These are phyloP conservation scores for Euphorbia pulcherrima DNA, from an alignment of 345 rosid genomes.

Conservation along the genomic window DNA sequence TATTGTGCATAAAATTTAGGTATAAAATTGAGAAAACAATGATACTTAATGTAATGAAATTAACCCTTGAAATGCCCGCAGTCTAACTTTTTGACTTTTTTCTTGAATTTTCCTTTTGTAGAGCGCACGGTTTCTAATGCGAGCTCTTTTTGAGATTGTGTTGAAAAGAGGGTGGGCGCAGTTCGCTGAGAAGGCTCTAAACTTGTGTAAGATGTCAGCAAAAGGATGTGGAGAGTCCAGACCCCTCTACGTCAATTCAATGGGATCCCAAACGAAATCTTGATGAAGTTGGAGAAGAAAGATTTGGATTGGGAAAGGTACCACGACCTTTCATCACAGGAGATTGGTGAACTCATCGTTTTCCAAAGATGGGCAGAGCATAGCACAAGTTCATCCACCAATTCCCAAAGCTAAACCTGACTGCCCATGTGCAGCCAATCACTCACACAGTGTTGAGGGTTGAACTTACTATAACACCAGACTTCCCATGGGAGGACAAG, in stretches of 20 bases:
- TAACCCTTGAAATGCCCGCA: too few species aligned
- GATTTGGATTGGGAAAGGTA: conserved; percentile 97
- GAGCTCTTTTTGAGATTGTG: conserved; percentile 91
- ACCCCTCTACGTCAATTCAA: conserved; percentile 86
- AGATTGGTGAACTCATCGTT: conserved; percentile 91
- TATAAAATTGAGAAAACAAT: too few species aligned
- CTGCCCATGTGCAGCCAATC: conserved; percentile 88
- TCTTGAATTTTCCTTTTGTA: conserved; percentile 24
- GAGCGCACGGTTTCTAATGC: conserved; percentile 91
- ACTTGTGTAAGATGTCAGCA: conserved; percentile 82
- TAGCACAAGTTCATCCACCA: conserved; percentile 86
- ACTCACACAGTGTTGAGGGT: conserved; percentile 78
- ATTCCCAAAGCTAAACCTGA: conserved; percentile 76
- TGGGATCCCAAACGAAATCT: conserved; percentile 74
- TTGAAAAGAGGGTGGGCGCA: conserved; percentile 96
- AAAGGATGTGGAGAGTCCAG: conserved; percentile 97
- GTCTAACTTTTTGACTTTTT: not conserved
- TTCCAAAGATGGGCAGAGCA: conserved; percentile 79
- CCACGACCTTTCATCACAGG: conserved; percentile 83
- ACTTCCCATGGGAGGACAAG: conserved; percentile 93
- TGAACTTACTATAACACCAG: conserved; percentile 89
- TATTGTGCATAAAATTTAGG: too few species aligned
- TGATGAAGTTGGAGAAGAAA: conserved; percentile 89
- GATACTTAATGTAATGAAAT: too few species aligned
- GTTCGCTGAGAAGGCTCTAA: conserved; percentile 84